phyloP scores from a whole-genome alignment of 2,329 filamentous ascomycete genomes.

The Lasiodiplodia hormozganensis region DNA sequence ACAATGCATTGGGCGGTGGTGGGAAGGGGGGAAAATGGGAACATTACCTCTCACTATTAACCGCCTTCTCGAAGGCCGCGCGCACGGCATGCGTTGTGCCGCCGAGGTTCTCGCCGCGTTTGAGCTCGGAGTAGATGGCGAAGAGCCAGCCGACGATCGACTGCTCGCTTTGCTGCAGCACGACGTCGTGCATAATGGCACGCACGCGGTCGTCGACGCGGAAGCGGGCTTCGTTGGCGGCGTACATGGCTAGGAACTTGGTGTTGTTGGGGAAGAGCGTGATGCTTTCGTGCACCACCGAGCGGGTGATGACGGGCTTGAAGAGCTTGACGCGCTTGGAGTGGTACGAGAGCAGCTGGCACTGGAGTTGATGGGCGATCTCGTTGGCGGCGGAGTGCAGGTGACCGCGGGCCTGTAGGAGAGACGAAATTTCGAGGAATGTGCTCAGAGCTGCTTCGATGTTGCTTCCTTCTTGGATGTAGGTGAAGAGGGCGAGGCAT shows the following conservation, averaged over 20 bases:
- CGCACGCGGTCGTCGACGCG: conserved; percentile 79
- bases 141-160: conserved; percentile 61
- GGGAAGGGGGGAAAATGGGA: background rate
- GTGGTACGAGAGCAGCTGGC: conserved; percentile 71
- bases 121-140: conserved; percentile 62
- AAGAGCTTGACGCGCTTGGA: conserved; percentile 68
- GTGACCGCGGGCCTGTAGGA: conserved; percentile 38
- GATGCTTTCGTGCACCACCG: conserved; percentile 67
- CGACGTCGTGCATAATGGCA: conserved; percentile 60
- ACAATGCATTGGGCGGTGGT: background rate
- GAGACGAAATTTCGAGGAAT: conserved; percentile 40
- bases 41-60: conserved; percentile 39
- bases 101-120: conserved; percentile 51
- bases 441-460: conserved; percentile 47
- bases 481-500: conserved; percentile 69
- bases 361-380: conserved; percentile 71
- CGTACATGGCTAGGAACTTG: conserved; percentile 73
- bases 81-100: conserved; percentile 60
- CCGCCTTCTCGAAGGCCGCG: conserved; percentile 62
- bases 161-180: conserved; percentile 41
- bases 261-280: conserved; percentile 75
- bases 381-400: conserved; percentile 58
- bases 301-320: conserved; percentile 70
- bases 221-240: conserved; percentile 75
- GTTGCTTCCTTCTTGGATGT: conserved; percentile 59